These are phyloP conservation scores for Dillenia turbinata DNA, from an alignment of 164 flowering plant genomes.

Conservation along the genomic window DNA sequence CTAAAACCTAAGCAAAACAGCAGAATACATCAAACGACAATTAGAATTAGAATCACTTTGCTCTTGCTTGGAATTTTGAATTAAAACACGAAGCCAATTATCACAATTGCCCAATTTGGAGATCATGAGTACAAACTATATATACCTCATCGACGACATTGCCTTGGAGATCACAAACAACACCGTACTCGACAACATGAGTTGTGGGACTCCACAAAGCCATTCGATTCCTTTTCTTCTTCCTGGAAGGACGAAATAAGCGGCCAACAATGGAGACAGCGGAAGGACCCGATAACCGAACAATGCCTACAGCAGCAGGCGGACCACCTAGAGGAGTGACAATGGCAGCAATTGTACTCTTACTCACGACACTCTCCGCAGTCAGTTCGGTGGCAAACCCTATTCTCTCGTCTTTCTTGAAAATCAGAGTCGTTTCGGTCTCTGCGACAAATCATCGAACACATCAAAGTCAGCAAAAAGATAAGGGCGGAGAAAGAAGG, in stretches of 20 bases:
- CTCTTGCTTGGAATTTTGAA: not conserved
- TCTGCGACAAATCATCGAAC: too few species aligned
- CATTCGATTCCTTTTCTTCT: constrained; percentile 26
- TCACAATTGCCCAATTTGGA: not conserved
- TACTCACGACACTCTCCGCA: constrained; percentile 5
- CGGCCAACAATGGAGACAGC: constrained; percentile 60
- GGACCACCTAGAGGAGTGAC: constrained; percentile 87
- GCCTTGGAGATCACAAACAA: constrained; percentile 60
- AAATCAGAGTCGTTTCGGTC: constrained; percentile 26
- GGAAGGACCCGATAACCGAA: constrained; percentile 74
- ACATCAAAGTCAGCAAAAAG: not conserved
- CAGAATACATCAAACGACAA: not conserved
- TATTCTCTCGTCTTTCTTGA: constrained; percentile 43
- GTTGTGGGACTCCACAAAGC: constrained; percentile 65
- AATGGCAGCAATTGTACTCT: constrained; percentile 84
- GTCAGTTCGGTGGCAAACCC: constrained; percentile 1
- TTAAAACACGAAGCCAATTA: not conserved
- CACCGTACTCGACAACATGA: constrained; percentile 88
- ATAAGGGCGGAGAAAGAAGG: not conserved
- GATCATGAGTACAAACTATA: not conserved
- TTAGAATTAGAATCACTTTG: not conserved
- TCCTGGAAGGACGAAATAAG: constrained; percentile 49
- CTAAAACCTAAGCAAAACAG: constrained; percentile 55
- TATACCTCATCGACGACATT: constrained; percentile 79
- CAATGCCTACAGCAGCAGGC: constrained; percentile 88